Percentiles rank a stretch among this genome's conserved stretches.
Evolutionary conservation across 2,329 filamentous ascomycete species (phyloP).

Genomic region (Colletotrichum simmondsii): DNA sequence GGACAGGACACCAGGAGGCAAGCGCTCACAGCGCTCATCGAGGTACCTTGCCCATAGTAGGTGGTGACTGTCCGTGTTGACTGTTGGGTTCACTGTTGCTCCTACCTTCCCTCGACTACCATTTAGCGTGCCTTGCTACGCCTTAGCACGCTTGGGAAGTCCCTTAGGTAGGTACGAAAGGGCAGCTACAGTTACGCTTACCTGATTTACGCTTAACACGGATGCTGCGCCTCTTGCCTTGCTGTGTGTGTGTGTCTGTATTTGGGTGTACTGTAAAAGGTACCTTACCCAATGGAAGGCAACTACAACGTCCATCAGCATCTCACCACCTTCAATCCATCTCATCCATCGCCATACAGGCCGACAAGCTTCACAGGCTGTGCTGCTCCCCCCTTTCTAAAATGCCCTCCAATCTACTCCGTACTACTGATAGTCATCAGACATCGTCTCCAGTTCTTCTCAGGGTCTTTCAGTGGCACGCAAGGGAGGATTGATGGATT

Average conservation of each 20-base stretch:
- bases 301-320: background rate
- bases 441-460: background rate
- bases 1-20: background rate
- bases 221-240: background rate
- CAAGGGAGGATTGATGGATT: background rate
- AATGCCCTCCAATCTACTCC: background rate
- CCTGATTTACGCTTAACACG: background rate
- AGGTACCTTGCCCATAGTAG: too few relatives aligned
- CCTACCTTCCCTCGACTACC: background rate
- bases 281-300: background rate
- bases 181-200: background rate
- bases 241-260: background rate
- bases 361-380: background rate
- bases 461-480: conserved; percentile 10
- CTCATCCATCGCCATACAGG: background rate
- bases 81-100: background rate
- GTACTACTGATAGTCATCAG: background rate
- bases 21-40: background rate
- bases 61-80: too few relatives aligned
- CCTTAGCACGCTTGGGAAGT: background rate
- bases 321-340: background rate
- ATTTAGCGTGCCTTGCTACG: background rate
- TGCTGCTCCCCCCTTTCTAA: background rate
- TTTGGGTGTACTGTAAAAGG: too few relatives aligned
- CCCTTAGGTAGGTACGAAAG: background rate